Percentiles rank a stretch among this genome's conserved stretches.
Conservation (phyloP, 257 asterid species). For the Fraxinus cuspidata region DNA sequence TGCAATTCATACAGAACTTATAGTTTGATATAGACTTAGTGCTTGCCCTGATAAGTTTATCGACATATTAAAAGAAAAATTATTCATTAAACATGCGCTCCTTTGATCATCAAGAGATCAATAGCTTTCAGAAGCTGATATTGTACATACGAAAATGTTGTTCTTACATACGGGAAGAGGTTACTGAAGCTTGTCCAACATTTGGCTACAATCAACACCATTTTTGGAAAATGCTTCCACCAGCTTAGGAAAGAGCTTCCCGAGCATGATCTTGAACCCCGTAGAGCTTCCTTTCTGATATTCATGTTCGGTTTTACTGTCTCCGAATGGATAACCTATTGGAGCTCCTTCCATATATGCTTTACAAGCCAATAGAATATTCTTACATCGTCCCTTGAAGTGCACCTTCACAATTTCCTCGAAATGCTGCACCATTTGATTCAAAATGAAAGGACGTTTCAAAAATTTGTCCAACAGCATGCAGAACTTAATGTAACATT, state of each 20-base stretch:
- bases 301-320: constrained; percentile 36
- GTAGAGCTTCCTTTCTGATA: constrained; percentile 58
- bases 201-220: constrained; percentile 55
- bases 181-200: constrained; percentile 33
- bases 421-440: constrained; percentile 62
- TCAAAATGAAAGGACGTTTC: neutral
- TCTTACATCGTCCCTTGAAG: constrained; percentile 53
- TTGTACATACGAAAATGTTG: constrained; percentile 12
- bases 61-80: neutral
- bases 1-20: neutral
- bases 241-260: constrained; percentile 69
- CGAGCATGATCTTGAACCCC: constrained; percentile 87
- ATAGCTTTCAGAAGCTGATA: neutral
- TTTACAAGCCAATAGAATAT: constrained; percentile 64
- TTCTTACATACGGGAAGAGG: constrained; percentile 8
- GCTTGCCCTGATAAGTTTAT: neutral
- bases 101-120: neutral
- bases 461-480: neutral
- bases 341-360: constrained; percentile 82
- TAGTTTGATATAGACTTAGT: neutral
- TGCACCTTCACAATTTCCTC: constrained; percentile 81
- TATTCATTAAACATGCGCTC: neutral
- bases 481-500: neutral
- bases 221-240: constrained; percentile 67
- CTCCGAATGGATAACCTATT: constrained; percentile 52